Base-by-base conservation (phyloP, 345 rosid genomes). In the Populus alba region DNA sequence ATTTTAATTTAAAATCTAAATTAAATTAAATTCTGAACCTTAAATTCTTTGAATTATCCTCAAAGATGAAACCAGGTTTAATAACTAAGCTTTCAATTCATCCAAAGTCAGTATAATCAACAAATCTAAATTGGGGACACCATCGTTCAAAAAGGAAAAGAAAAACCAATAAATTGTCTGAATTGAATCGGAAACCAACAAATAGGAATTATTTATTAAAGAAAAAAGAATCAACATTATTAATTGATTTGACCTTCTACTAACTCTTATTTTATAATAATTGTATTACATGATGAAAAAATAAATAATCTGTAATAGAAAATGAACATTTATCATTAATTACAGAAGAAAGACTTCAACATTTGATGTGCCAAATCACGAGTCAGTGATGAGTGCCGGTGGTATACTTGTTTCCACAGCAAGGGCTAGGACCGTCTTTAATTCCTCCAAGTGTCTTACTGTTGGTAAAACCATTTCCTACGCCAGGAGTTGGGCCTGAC, bases 361-460 rank as follows among this genome's bases (percentile, higher is more conserved):
- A 59, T 57, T 57, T 57, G 62, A 1, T 9, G 27, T 3, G 62
- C n/a, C 23, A 37, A 8, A 10, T 0, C 43, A 3, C 0, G 6
- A 8, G 69, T 70, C 70, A 70, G 8, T 22, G 49, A 11, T 31
- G 68, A 43, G 25, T 71, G 76, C 43, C 66, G 0, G 39, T 35
- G 38, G 31, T 38, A 13, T 6, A 31, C 4, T 68, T 71, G 78
- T 89, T 83, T 63, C 91, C 91, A 7, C 83, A 76, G 8, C 87
- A 82, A 7, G 88, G 75, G 67, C 84, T 82, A 1, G 87, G 78
- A 20, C 61, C 61, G 1, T 5, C 23, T 0, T 53, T 53, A 6
- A 18, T 53, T 53, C 61, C 61, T 53, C 61, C 61, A 1, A 59
- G 63, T 10, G 15, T 10, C 0, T 0, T 13, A 23, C 6, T 23